phyloP scores from a whole-genome alignment of 805 yeast species.

The Yamadazyma paraphyllophila region DNA sequence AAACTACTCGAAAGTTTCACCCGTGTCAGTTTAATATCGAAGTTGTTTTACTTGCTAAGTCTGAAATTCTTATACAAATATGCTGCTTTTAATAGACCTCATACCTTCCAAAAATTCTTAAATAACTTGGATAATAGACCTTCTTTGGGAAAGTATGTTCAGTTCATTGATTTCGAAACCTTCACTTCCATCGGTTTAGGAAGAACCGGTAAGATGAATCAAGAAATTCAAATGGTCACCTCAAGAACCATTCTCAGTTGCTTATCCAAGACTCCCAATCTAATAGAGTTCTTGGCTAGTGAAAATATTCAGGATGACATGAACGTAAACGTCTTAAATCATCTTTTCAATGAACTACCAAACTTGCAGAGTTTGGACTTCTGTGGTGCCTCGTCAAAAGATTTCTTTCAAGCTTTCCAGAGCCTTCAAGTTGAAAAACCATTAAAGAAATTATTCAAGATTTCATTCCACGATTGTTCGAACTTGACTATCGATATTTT shows the following conservation, averaged over 20 bases:
- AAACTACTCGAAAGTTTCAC: constrained; percentile 51
- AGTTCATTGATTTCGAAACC: constrained; percentile 80
- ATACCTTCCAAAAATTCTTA: constrained; percentile 70
- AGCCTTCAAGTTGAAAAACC: constrained; percentile 31
- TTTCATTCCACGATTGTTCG: constrained; percentile 88
- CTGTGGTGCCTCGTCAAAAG: constrained; percentile 77
- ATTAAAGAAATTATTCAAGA: constrained; percentile 30
- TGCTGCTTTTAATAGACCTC: constrained; percentile 76
- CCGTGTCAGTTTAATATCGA: constrained; percentile 53
- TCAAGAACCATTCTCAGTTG: constrained; percentile 65
- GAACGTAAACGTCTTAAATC: constrained; percentile 54
- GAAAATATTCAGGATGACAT: constrained; percentile 86
- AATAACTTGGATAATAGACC: constrained; percentile 44
- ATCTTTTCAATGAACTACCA: constrained; percentile 53
- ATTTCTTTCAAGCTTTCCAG: constrained; percentile 59
- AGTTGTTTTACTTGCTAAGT: constrained; percentile 56
- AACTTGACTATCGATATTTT: constrained; percentile 62
- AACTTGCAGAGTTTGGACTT: constrained; percentile 73
- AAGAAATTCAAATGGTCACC: constrained; percentile 88
- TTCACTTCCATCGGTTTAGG: constrained; percentile 89
- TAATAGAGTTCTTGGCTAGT: constrained; percentile 76
- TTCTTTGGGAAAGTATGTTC: constrained; percentile 58
- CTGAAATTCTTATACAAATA: constrained; percentile 61
- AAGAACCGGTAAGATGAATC: constrained; percentile 84
- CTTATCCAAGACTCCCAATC: constrained; percentile 58